These are phyloP conservation scores for Heliophila coronopifolia DNA, from an alignment of 441 rosid genomes.

Conservation along the genomic window DNA sequence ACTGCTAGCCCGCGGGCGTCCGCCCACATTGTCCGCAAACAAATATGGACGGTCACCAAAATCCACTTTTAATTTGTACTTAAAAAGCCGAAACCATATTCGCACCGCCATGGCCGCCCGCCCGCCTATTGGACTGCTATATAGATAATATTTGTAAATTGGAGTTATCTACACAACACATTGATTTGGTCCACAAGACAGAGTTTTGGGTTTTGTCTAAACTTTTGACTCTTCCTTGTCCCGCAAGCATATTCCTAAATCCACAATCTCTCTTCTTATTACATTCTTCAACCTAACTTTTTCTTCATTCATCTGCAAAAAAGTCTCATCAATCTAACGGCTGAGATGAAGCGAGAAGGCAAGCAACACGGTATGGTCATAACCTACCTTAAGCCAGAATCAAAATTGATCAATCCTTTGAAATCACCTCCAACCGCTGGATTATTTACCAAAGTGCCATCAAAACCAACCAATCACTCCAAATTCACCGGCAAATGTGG, in stretches of 20 bases:
- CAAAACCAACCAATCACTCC: conserved; percentile 74
- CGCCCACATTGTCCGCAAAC: too few species aligned
- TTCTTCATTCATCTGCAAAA: background rate
- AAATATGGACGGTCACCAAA: too few species aligned
- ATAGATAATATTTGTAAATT: conserved; percentile 3
- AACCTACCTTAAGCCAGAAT: conserved; percentile 36
- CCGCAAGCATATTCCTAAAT: conserved; percentile 29
- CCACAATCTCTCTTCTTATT: conserved; percentile 11
- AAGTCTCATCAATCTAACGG: conserved; percentile 10
- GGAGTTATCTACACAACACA: conserved; percentile 27
- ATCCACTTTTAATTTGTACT: too few species aligned
- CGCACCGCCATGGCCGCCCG: too few species aligned
- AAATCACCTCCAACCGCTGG: conserved; percentile 51
- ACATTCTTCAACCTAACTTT: conserved; percentile 22
- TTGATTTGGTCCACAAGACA: conserved; percentile 27
- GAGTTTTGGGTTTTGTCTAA: conserved; percentile 1
- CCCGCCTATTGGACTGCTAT: too few species aligned
- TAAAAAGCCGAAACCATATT: too few species aligned
- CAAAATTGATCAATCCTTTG: conserved; percentile 34
- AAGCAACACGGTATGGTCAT: conserved; percentile 71
- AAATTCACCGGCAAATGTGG: conserved; percentile 70
- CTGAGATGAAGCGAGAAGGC: conserved; percentile 69
- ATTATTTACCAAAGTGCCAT: conserved; percentile 41
- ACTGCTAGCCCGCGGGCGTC: too few species aligned
- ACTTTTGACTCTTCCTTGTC: conserved; percentile 24